These are phyloP conservation scores for Zychaea mexicana DNA, from an alignment of 371 early-diverging fungal species.

Conservation along the genomic window DNA sequence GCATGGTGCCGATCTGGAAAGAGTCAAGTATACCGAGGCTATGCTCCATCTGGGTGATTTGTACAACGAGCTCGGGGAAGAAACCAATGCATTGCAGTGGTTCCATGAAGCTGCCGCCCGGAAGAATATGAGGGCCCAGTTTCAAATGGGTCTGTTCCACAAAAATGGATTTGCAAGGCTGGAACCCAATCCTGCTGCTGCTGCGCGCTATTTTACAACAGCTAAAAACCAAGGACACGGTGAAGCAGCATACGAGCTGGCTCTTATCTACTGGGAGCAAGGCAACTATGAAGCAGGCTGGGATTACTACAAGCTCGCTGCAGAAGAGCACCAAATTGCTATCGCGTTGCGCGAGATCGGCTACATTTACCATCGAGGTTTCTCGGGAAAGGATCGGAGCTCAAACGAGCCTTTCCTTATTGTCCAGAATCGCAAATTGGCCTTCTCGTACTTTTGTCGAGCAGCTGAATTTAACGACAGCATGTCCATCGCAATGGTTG, in stretches of 20 bases:
- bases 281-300: conserved; percentile 28
- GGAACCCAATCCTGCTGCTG: conserved; percentile 25
- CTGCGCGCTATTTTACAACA: conserved; percentile 30
- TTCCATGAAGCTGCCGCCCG: conserved; percentile 14
- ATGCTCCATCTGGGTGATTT: conserved; percentile 5
- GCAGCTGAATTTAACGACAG: conserved; percentile 15
- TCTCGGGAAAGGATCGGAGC: background rate
- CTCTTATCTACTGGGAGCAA: conserved; percentile 22
- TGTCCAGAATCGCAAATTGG: conserved; percentile 14
- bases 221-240: conserved; percentile 34
- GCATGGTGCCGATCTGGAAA: background rate
- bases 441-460: conserved; percentile 19
- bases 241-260: conserved; percentile 31
- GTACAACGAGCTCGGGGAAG: background rate
- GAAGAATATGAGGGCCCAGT: conserved; percentile 24
- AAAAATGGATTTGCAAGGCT: conserved; percentile 26
- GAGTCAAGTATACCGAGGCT: conserved; percentile 5
- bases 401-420: background rate
- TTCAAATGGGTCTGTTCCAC: conserved; percentile 35
- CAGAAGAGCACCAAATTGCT: conserved; percentile 9
- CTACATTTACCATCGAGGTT: conserved; percentile 19
- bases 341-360: conserved; percentile 19
- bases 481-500: conserved; percentile 17
- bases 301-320: conserved; percentile 22
- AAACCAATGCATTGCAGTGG: conserved; percentile 10